Base-by-base conservation (phyloP, 2,329 filamentous ascomycete genomes). In the Harringtonia aguacate region DNA sequence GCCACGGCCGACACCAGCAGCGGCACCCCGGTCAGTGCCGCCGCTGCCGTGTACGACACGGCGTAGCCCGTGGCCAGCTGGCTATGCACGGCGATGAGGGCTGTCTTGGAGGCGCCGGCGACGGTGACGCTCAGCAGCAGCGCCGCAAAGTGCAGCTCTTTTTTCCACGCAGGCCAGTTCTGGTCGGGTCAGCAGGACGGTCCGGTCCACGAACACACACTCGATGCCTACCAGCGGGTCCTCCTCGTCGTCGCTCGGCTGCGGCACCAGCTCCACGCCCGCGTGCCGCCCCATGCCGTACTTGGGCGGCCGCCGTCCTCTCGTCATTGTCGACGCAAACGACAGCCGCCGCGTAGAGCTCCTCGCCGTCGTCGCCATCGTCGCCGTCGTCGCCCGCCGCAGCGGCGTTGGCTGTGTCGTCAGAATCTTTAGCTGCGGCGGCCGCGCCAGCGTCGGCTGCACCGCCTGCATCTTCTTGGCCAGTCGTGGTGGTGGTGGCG, bases 121-220 rank as follows among this genome's bases (percentile, higher is more conserved):
- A 76, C 54, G 1, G 67, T 65, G 8, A 66, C 63, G 44, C 68
- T 64, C 41, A 70, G 53, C 15, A 77, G 56, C 0, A 79, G 55
- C 2, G 70, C 61, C 3, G 58, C 53, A 21, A 73, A 64, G 46
- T 72, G 69, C 8, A 71, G 52, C 43, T 75, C 68, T 44, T 75
- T 77, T 48, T 68, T 71, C 68, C 70, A 73, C 22, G 56, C 48
- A 4, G 70, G 65, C 75, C 74, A 79, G 52, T 79, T 79, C 69
- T 76, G 48, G 12, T 8, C 36, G 12, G 5, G 24, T 27, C 24
- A 27, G 24, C 24, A 10, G 10, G 24, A 24, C 13, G 20, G 8
- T 31, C 17, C 36, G 24, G 24, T 27, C 24, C 10, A 10, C 6
- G 24, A 27, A 27, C 7, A 27, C 24, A 27, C 7, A 27, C 6